A percentile compares a stretch with the other conserved stretches of the same genome.
phyloP scores from a whole-genome alignment of 2,329 filamentous ascomycete species.

The Ascochyta lentis region DNA sequence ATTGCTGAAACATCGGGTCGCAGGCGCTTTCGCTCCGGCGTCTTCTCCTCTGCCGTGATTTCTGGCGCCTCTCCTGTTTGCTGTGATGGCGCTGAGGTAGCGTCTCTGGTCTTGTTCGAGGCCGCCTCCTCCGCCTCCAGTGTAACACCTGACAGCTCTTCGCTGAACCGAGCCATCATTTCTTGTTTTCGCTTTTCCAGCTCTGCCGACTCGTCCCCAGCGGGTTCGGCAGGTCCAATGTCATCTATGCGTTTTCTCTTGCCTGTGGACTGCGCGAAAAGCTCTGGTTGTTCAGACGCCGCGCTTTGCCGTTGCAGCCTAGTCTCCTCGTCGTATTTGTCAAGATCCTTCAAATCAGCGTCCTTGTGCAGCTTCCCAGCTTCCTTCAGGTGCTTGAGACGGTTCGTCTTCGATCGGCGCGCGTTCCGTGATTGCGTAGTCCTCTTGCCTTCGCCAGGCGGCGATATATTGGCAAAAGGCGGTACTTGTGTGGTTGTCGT shows the following conservation, averaged over 20 bases:
- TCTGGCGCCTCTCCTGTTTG: not conserved
- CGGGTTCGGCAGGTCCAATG: constrained; percentile 21
- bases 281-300: not conserved
- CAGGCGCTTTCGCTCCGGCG: constrained; percentile 31
- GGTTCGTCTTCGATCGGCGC: constrained; percentile 58
- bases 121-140: constrained; percentile 5
- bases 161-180: constrained; percentile 30
- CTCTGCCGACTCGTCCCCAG: constrained; percentile 21
- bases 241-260: constrained; percentile 35
- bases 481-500: not conserved
- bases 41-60: constrained; percentile 12
- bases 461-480: constrained; percentile 18
- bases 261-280: constrained; percentile 19
- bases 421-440: constrained; percentile 63
- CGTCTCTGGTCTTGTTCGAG: not conserved
- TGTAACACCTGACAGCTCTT: constrained; percentile 1
- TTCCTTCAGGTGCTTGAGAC: constrained; percentile 60
- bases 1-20: constrained; percentile 37
- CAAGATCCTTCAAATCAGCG: constrained; percentile 60
- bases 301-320: constrained; percentile 1
- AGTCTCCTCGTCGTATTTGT: constrained; percentile 53
- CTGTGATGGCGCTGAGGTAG: not conserved
- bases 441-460: constrained; percentile 58
- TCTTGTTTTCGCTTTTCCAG: constrained; percentile 32
- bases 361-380: constrained; percentile 59